Evolutionary conservation across 352 stramenopile genomes (phyloP), one percentile per base, ranked within the genome.

Genomic region (Globisporangium spiculum): DNA sequence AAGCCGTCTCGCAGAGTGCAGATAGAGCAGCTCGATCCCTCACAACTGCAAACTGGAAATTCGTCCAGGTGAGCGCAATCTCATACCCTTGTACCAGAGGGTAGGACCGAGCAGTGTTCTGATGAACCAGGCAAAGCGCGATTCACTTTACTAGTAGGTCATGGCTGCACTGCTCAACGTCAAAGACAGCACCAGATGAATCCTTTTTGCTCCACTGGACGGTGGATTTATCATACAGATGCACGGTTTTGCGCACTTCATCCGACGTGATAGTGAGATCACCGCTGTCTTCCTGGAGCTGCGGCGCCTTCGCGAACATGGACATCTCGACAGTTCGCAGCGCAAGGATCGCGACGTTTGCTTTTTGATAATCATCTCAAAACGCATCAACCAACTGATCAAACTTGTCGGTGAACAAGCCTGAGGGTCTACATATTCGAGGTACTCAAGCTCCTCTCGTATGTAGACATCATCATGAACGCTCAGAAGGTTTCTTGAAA

Each of bases 91-190:
- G 4, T 14, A n/a, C 14, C 9, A 16, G 24, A 18, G 32, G 6
- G 14, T n/a, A n/a, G 41, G 41, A n/a, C 14, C 16, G 41, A 50
- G 4, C 41, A 3, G 41, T 4, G 41, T 20, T 12, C 1, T 59
- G 53, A 26, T 59, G 68, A 54, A 1, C 20, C 1, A 3, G 68
- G 67, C 32, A 69, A 78, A 61, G 50, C 34, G 26, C 75, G 70
- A 63, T 87, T 75, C 80, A 87, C 20, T 75, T 65, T 6, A 87
- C 55, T 9, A 89, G 44, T 44, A 87, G 60, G 54, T 76, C 66
- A 2, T 69, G 74, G 60, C 78, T 89, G 6, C 60, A 70, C 34
- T 84, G 73, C 48, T 84, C 75, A 27, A 87, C 72, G 9, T 60
- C 32, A 24, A 75, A 59, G 8, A 75, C n/a, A 5, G 62, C 72